phyloP scores from a whole-genome alignment of 805 yeast genomes.

The Myxozyma vanderwaltii region DNA sequence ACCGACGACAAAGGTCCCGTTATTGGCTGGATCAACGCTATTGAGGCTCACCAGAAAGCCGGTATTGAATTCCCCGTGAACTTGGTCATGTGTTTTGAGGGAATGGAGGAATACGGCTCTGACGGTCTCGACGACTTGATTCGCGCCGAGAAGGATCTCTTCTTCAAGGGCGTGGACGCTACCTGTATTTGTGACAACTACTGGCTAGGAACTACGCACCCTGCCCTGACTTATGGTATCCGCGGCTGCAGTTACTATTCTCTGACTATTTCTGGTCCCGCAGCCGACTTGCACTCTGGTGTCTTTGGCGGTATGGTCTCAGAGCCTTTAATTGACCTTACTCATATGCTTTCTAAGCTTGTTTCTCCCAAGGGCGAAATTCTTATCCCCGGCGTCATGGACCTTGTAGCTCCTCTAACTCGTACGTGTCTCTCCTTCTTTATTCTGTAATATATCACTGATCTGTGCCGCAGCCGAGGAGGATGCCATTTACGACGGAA shows the following conservation, averaged over 20 bases:
- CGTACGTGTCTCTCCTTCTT: slow-evolving; percentile 41
- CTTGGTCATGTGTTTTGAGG: slow-evolving; percentile 85
- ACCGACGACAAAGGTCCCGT: slow-evolving; percentile 99
- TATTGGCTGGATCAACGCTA: slow-evolving; percentile 90
- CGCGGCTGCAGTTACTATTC: slow-evolving; percentile 96
- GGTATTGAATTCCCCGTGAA: slow-evolving; percentile 92
- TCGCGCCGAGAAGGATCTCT: slow-evolving; percentile 70
- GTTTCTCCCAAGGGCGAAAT: slow-evolving; percentile 84
- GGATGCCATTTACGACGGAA: slow-evolving; percentile 73
- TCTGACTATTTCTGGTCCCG: slow-evolving; percentile 80
- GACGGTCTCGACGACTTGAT: slow-evolving; percentile 85
- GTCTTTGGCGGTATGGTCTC: slow-evolving; percentile 96
- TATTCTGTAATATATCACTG: not conserved
- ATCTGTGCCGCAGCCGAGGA: slow-evolving; percentile 50
- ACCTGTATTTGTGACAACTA: slow-evolving; percentile 96
- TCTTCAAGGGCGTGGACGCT: slow-evolving; percentile 87
- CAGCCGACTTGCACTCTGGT: slow-evolving; percentile 96
- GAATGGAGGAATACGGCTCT: slow-evolving; percentile 99
- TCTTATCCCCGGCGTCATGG: slow-evolving; percentile 81
- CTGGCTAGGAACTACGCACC: slow-evolving; percentile 97
- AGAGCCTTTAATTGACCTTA: slow-evolving; percentile 95
- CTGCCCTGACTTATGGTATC: slow-evolving; percentile 95
- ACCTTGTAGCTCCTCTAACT: slow-evolving; percentile 94
- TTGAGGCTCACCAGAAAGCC: slow-evolving; percentile 85
- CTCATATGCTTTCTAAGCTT: slow-evolving; percentile 71